Percentiles rank a stretch among this genome's conserved stretches.
Conservation (phyloP, 225 moss, liverwort and hornwort species). For the Physcomitrellopsis africana region DNA sequence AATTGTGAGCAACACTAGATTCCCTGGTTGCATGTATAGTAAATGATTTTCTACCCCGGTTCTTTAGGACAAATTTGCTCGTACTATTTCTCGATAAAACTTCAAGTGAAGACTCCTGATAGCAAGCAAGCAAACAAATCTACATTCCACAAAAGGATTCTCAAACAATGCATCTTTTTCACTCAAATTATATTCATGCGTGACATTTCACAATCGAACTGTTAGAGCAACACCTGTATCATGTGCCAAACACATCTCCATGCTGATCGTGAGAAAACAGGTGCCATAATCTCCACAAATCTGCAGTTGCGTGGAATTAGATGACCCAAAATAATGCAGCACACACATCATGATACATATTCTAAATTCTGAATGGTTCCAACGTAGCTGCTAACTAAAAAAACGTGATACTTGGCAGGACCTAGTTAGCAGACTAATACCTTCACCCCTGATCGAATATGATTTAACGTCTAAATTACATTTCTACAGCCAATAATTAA, state of each 20-base stretch:
- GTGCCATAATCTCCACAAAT: slow-evolving; percentile 99
- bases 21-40: neutral
- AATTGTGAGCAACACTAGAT: slow-evolving; percentile 10
- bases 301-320: slow-evolving; percentile 47
- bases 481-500: neutral
- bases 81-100: neutral
- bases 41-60: neutral
- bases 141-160: neutral
- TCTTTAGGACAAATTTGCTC: neutral
- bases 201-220: neutral
- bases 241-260: slow-evolving; percentile 99
- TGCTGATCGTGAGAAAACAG: slow-evolving; percentile 89
- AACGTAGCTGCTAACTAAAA: neutral
- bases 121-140: neutral
- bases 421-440: neutral
- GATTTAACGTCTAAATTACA: neutral
- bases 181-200: slow-evolving; percentile 2
- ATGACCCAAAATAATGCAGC: slow-evolving; percentile 17
- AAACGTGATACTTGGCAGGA: neutral
- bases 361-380: neutral
- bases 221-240: slow-evolving; percentile 71
- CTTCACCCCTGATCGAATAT: neutral
- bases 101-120: neutral
- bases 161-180: slow-evolving; percentile 1
- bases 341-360: slow-evolving; percentile 12